These are phyloP conservation scores for Castanospermum australe DNA, from an alignment of 306 rosid genomes.

Conservation along the genomic window DNA sequence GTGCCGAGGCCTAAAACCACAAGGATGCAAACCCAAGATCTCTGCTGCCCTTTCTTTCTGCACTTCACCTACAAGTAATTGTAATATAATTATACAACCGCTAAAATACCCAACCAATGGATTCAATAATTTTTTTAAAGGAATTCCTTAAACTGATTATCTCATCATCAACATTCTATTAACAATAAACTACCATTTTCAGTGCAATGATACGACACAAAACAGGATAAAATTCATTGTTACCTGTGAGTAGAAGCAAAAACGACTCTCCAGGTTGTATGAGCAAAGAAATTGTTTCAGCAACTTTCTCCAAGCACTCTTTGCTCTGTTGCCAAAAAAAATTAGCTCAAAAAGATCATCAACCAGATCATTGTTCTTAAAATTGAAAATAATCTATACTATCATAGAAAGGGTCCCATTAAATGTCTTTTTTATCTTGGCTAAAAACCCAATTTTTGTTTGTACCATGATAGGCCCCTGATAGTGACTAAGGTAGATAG, in stretches of 20 bases:
- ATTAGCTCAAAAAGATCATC: slow-evolving; percentile 2
- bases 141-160: not conserved
- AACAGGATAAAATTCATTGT: not conserved
- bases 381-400: slow-evolving; percentile 5
- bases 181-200: not conserved
- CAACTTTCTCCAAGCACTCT: slow-evolving; percentile 89
- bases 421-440: not conserved
- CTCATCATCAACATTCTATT: not conserved
- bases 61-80: slow-evolving; percentile 68
- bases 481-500: no score
- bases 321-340: slow-evolving; percentile 57
- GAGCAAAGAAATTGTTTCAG: slow-evolving; percentile 67
- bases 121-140: not conserved
- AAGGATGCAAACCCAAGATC: slow-evolving; percentile 78
- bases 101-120: not conserved
- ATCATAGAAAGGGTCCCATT: not conserved
- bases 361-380: not conserved
- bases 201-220: not conserved
- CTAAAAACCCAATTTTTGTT: not conserved
- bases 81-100: not conserved
- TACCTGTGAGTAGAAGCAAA: slow-evolving; percentile 91
- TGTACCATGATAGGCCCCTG: no score
- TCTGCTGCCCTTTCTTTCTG: slow-evolving; percentile 86
- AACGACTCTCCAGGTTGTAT: slow-evolving; percentile 48
- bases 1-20: slow-evolving; percentile 82